Evolutionary conservation across 208 protist species (phyloP), one percentile per base, ranked within the genome.

Genomic region (Acanthamoeba royreba): DNA sequence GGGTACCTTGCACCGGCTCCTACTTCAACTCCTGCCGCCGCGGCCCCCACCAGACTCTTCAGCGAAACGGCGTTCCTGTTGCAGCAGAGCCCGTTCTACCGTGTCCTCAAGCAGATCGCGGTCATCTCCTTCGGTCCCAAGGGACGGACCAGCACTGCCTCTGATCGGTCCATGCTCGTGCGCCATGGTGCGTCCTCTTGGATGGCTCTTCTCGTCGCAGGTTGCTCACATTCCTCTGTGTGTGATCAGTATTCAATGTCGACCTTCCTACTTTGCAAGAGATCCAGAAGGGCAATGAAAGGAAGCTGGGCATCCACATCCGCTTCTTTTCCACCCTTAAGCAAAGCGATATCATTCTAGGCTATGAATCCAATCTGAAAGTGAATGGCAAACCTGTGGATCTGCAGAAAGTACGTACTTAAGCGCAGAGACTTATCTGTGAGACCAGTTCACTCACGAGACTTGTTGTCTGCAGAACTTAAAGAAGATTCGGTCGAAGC

Each of bases 401-500:
- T 49, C 25, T 85, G 52, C 22, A 17, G 17, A 25, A 17, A 28
- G 52, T 52, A 85, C 74, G 11, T 42, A 40, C 25, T 17, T 81
- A 17, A 63, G 9, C 4, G 0, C 25, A 13, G 28, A 40, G 28
- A 35, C 13, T 81, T 46, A 5, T 79, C 42, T 81, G 0, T 46
- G 66, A 17, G 19, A 43, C 66, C 38, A 22, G 25, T 4, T 77
- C 13, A 19, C 66, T 13, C 7, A 2, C 13, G 3, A 9, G 17
- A 17, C 52, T 61, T 22, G 17, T 22, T 61, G 28, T 74, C 69
- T 46, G 7, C 40, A 85, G 74, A 53, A n/a, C 43, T 85, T 53
- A 25, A 85, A 85, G 74, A 85, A 85, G 74, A 46, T 85, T 85
- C 74, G 74, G 38, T 85, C 45, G 8, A 85, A 85, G 40, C 31